Base-by-base conservation (phyloP, 2,329 filamentous ascomycete species). In the Phyllosticta paracitricarpa region DNA sequence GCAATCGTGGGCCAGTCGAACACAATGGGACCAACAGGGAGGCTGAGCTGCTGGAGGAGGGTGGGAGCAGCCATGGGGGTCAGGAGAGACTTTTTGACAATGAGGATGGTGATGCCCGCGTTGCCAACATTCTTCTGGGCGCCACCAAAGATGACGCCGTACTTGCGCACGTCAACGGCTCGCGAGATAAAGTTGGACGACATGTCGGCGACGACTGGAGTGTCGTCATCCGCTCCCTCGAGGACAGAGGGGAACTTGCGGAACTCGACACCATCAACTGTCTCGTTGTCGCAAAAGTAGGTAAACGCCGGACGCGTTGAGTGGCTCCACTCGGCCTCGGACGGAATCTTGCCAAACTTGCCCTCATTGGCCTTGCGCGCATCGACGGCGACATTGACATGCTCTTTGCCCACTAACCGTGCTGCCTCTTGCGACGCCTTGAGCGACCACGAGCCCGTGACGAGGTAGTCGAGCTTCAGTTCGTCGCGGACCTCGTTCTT, bases 251-350 rank as follows among this genome's bases (percentile, higher is more conserved):
- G 93, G 70, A 89, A 87, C 3, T 68, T 75, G 5, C 88, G 90
- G 67, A 95, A 96, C 71, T 97, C 93, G 19, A 97, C 91, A 35
- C 92, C 92, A 69, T 96, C 91, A 5, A 95, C 90, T 0, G 91
- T 96, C 79, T 97, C 92, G 68, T 97, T 97, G 73, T 92, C 89
- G 73, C 93, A 96, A 73, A 85, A 92, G 76, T 97, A 97, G 1
- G 93, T 87, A 68, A 96, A 81, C 0, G 91, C 79, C 84, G 64
- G 75, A 51, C 85, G 88, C 7, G 77, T 74, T 17, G 81, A 84
- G 62, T 94, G 80, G 35, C 81, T 88, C 90, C 91, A 97, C 22
- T 82, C 82, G 65, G 82, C 84, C 74, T 92, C 86, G 9, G 86
- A 81, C 0, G 93, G 88, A 58, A 97, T 96, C 64, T 79, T 84